These are phyloP conservation scores for Abrus precatorius DNA, from an alignment of 306 rosid genomes.

Conservation along the genomic window DNA sequence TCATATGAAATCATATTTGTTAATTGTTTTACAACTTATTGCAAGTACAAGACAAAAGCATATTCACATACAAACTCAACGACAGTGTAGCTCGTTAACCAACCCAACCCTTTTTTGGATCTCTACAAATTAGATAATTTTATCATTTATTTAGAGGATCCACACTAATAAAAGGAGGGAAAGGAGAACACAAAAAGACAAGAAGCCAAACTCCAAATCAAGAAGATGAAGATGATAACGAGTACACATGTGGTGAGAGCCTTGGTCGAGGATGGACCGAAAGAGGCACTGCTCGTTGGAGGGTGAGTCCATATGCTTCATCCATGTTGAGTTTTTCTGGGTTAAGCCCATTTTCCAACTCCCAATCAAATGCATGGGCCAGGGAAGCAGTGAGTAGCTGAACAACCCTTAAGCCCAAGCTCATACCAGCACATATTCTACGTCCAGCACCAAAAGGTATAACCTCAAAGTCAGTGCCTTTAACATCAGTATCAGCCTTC, in stretches of 20 bases:
- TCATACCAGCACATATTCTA: neutral
- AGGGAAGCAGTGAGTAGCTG: constrained; percentile 60
- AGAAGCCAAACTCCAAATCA: neutral
- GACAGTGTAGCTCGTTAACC: no score
- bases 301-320: constrained; percentile 40
- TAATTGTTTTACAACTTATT: no score
- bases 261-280: constrained; percentile 62
- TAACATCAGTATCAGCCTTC: neutral
- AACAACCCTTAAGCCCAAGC: constrained; percentile 50
- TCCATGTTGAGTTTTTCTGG: constrained; percentile 65
- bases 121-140: neutral
- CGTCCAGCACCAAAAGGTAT: neutral
- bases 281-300: constrained; percentile 65
- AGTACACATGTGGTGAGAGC: constrained; percentile 47
- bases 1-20: no score
- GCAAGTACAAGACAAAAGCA: neutral
- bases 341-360: constrained; percentile 52
- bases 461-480: neutral
- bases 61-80: neutral
- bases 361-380: constrained; percentile 71
- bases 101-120: neutral
- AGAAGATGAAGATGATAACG: neutral
- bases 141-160: neutral
- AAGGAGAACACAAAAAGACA: neutral
- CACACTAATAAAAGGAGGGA: neutral